Evolutionary conservation across 2,329 filamentous ascomycete species (phyloP).

Genomic region (Leptographium wingfieldii): DNA sequence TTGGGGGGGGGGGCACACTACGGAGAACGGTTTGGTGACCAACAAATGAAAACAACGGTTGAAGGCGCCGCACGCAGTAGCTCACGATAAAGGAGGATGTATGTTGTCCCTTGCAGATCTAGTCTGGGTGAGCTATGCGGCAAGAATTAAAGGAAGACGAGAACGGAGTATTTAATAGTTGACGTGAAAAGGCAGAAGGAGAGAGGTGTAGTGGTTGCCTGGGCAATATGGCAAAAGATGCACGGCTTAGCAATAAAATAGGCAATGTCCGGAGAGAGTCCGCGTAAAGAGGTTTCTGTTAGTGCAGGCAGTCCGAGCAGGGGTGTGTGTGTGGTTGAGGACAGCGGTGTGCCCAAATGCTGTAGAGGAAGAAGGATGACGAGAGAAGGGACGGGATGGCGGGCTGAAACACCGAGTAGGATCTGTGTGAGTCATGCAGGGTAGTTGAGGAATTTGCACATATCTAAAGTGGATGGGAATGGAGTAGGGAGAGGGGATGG

Average conservation of each 20-base stretch:
- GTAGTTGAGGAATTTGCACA: neutral
- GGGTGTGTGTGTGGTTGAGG: neutral
- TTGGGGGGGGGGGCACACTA: neutral
- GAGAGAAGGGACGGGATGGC: neutral
- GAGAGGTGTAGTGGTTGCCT: constrained; percentile 5
- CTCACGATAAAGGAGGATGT: neutral
- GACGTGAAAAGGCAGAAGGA: neutral
- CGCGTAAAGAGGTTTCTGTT: constrained; percentile 19
- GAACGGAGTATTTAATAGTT: neutral
- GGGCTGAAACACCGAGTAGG: neutral
- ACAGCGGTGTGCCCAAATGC: neutral
- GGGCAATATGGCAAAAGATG: neutral
- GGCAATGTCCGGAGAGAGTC: constrained; percentile 1
- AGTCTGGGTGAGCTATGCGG: neutral
- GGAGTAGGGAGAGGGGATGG: neutral
- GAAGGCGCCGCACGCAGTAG: neutral
- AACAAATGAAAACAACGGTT: neutral
- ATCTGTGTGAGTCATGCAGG: neutral
- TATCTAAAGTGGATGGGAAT: neutral
- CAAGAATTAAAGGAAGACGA: neutral
- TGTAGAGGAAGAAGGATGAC: neutral
- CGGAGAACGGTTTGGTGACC: neutral
- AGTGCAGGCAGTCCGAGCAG: constrained; percentile 1
- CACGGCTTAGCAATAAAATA: neutral
- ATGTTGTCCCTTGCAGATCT: neutral